These are phyloP conservation scores for Aspergillus cejpii DNA, from an alignment of 2,329 filamentous ascomycete species.

Conservation along the genomic window DNA sequence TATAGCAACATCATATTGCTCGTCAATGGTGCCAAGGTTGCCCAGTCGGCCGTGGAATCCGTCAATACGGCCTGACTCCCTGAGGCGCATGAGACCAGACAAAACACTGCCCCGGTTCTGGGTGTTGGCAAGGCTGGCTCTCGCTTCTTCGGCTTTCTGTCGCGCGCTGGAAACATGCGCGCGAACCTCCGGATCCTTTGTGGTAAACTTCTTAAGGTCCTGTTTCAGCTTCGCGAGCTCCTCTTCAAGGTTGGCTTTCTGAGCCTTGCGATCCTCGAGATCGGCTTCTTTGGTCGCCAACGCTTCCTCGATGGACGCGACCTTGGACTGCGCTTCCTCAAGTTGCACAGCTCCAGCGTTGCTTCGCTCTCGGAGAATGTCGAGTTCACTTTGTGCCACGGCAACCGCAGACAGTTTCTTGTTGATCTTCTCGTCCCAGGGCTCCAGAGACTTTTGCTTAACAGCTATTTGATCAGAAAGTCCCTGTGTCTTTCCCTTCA, in stretches of 20 bases:
- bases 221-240: slow-evolving; percentile 65
- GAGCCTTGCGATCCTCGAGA: slow-evolving; percentile 65
- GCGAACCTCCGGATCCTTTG: slow-evolving; percentile 75
- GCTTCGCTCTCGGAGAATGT: slow-evolving; percentile 82
- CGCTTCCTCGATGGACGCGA: slow-evolving; percentile 64
- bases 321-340: slow-evolving; percentile 74
- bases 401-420: slow-evolving; percentile 91
- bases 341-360: slow-evolving; percentile 80
- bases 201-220: slow-evolving; percentile 64
- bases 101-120: slow-evolving; percentile 92
- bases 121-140: slow-evolving; percentile 78
- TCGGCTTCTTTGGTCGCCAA: slow-evolving; percentile 64
- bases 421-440: slow-evolving; percentile 95
- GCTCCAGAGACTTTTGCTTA: slow-evolving; percentile 91
- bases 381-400: slow-evolving; percentile 88
- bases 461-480: slow-evolving; percentile 86
- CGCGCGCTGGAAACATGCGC: slow-evolving; percentile 80
- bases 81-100: slow-evolving; percentile 84
- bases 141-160: slow-evolving; percentile 93
- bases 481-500: slow-evolving; percentile 93
- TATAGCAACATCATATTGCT: slow-evolving; percentile 94
- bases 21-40: slow-evolving; percentile 87
- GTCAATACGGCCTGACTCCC: slow-evolving; percentile 91
- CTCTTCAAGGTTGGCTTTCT: slow-evolving; percentile 66
- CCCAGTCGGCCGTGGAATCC: slow-evolving; percentile 94